phyloP scores from a whole-genome alignment of 208 protist species.

The Phytomonas sp. region DNA sequence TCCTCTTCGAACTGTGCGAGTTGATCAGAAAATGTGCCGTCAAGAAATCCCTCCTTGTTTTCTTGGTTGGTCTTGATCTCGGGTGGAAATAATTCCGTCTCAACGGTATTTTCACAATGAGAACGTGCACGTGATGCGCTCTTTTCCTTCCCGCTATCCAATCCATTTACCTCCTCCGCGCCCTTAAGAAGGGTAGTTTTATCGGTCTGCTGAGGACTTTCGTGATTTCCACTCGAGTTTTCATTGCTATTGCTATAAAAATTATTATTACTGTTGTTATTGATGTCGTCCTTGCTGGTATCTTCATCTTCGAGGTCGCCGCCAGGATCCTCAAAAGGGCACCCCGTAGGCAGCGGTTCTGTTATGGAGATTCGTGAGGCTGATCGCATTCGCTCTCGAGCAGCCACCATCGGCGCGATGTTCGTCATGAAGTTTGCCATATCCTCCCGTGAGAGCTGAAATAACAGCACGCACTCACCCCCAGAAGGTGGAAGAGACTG shows the following conservation, averaged over 20 bases:
- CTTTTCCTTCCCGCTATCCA: too few species aligned
- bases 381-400: constrained; percentile 46
- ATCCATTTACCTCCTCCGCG: too few species aligned
- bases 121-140: too few species aligned
- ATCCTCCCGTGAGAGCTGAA: constrained; percentile 35
- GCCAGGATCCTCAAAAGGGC: constrained; percentile 13
- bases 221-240: neutral
- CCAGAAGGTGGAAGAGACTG: neutral
- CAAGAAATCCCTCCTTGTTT: constrained; percentile 5
- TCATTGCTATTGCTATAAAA: neutral
- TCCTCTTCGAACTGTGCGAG: constrained; percentile 11
- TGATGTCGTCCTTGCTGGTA: neutral
- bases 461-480: constrained; percentile 23
- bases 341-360: constrained; percentile 46
- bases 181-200: too few species aligned
- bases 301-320: neutral
- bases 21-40: constrained; percentile 13
- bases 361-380: constrained; percentile 63
- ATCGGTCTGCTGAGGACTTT: neutral
- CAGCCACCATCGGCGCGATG: constrained; percentile 53
- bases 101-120: too few species aligned
- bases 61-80: neutral
- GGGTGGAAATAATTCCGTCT: neutral
- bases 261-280: neutral
- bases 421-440: constrained; percentile 47